Evolutionary conservation across 352 stramenopile genomes (phyloP).

Genomic region (Globisporangium lucens): DNA sequence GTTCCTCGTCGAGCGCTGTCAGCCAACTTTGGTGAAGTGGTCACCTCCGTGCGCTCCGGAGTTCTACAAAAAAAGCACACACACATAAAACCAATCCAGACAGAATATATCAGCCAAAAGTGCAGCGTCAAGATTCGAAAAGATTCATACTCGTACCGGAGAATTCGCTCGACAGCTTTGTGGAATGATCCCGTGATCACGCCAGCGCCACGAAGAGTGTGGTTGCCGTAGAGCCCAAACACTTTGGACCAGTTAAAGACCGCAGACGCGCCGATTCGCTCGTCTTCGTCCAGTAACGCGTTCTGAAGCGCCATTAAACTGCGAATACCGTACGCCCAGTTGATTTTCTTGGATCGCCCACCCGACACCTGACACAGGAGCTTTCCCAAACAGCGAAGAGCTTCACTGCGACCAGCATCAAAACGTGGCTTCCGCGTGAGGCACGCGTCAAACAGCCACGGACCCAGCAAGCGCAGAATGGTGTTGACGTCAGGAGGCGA

Average conservation of each 20-base stretch:
- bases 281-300: conserved; percentile 75
- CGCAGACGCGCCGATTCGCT: conserved; percentile 72
- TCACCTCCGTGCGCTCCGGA: conserved; percentile 32
- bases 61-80: conserved; percentile 20
- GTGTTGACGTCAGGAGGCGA: conserved; percentile 85
- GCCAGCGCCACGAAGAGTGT: conserved; percentile 75
- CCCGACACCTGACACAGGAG: conserved; percentile 65
- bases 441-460: conserved; percentile 85
- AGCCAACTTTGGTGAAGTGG: conserved; percentile 27
- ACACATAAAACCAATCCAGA: not conserved
- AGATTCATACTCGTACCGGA: conserved; percentile 38
- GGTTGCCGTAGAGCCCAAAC: conserved; percentile 77
- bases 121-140: not conserved
- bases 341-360: conserved; percentile 74
- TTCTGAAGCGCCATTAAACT: conserved; percentile 81
- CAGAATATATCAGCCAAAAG: not conserved
- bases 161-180: conserved; percentile 72
- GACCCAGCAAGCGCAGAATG: conserved; percentile 70
- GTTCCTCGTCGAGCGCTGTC: conserved; percentile 32
- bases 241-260: conserved; percentile 86
- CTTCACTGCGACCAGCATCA: conserved; percentile 67
- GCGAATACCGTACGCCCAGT: conserved; percentile 81
- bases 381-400: conserved; percentile 71
- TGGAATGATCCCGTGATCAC: conserved; percentile 80
- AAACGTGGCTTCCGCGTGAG: conserved; percentile 71